Evolutionary conservation across 2,329 filamentous ascomycete genomes (phyloP), one percentile per base, ranked within the genome.

Genomic region (Claviceps fusiformis): DNA sequence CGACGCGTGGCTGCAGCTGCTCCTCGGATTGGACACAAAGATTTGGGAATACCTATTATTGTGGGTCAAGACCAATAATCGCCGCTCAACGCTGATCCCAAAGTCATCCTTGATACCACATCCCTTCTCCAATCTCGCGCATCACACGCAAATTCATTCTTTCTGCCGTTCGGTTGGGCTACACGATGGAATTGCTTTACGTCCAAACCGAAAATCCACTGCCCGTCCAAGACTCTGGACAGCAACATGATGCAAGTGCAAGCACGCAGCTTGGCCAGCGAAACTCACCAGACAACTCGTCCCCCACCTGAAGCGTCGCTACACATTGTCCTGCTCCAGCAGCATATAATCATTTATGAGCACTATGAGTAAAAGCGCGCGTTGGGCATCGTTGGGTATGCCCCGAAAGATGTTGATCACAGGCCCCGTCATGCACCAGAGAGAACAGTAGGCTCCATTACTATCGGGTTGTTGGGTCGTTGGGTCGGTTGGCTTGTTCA

Each of bases 361-460:
- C 27, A 41, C 19, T 43, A 19, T 19, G 19, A 19, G 19, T 47
- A 17, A 19, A 33, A 49, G 48, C 37, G 47, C 35, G 52, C 51
- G 52, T 56, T 39, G 55, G 55, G 55, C 52, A 56, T 51, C 55
- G 52, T 56, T 54, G 52, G 55, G 55, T 56, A 47, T 37, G 37
- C 17, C 27, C 3, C 17, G 24, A 33, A 11, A 33, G 39, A 33
- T 50, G n/a, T 33, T 29, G 13, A 24, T n/a, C 46, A 35, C 27
- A 27, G 27, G 44, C 27, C 44, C 45, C 19, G 13, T 29, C 48
- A 45, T 55, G 41, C 39, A 31, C 17, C 27, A 44, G 27, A 51
- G 31, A 19, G 47, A 44, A n/a, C 29, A 27, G 27, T 9, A 49
- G n/a, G 31, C 10, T 41, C 13, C 9, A 10, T 50, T 29, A 19